phyloP scores from a whole-genome alignment of 2,329 filamentous ascomycete genomes.

The Aspergillus fijiensis region DNA sequence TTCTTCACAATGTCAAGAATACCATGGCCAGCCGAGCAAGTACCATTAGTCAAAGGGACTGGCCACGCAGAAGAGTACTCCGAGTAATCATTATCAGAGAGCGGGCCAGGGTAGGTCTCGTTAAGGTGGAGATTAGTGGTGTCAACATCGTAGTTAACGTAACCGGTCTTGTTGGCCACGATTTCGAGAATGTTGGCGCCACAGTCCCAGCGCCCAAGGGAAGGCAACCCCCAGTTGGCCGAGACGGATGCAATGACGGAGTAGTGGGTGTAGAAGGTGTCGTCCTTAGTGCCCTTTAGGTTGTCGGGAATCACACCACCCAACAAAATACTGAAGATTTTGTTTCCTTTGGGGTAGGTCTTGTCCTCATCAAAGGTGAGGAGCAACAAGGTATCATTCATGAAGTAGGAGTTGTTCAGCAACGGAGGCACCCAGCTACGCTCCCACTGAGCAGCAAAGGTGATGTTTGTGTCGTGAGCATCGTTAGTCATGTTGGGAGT shows the following conservation, averaged over 20 bases:
- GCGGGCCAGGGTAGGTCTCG: conserved; percentile 53
- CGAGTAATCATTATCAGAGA: conserved; percentile 29
- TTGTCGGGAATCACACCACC: conserved; percentile 68
- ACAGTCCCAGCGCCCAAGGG: conserved; percentile 70
- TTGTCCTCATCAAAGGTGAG: conserved; percentile 80
- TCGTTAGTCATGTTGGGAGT: conserved; percentile 61
- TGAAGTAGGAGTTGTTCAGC: conserved; percentile 67
- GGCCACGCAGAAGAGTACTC: conserved; percentile 32
- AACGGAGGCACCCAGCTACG: conserved; percentile 69
- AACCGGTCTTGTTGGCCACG: conserved; percentile 62
- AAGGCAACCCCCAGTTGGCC: conserved; percentile 69
- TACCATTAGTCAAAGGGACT: conserved; percentile 26
- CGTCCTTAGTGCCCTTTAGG: conserved; percentile 68
- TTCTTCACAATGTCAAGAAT: conserved; percentile 36
- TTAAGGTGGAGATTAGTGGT: conserved; percentile 51
- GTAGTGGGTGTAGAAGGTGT: conserved; percentile 72
- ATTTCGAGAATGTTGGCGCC: conserved; percentile 67
- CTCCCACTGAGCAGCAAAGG: conserved; percentile 67
- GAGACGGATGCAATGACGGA: conserved; percentile 65
- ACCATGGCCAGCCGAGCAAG: conserved; percentile 38
- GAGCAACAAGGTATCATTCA: conserved; percentile 71
- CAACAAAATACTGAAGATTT: conserved; percentile 68
- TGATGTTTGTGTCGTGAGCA: conserved; percentile 72
- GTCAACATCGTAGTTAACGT: conserved; percentile 47
- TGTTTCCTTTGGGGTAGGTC: conserved; percentile 66